Conservation (phyloP, 495 filamentous ascomycete species). For the Talaromyces proteolyticus region DNA sequence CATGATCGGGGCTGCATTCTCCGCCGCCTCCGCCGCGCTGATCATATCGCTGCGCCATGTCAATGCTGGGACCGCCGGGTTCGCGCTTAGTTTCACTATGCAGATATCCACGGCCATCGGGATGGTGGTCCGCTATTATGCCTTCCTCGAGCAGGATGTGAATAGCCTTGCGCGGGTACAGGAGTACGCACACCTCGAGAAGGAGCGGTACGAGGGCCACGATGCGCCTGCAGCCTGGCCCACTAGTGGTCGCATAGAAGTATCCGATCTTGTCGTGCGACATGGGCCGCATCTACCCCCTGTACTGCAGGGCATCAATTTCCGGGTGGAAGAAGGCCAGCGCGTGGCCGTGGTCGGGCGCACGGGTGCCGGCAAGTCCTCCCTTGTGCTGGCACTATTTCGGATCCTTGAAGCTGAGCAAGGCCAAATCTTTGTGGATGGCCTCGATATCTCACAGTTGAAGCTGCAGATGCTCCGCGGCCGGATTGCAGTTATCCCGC, state of each 20-base stretch:
- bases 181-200: slow-evolving; percentile 69
- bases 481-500: slow-evolving; percentile 75
- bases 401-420: slow-evolving; percentile 71
- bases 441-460: slow-evolving; percentile 68
- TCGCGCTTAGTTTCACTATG: slow-evolving; percentile 54
- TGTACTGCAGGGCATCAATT: slow-evolving; percentile 67
- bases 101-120: slow-evolving; percentile 46
- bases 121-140: slow-evolving; percentile 39
- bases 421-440: slow-evolving; percentile 68
- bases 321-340: slow-evolving; percentile 65
- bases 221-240: slow-evolving; percentile 76
- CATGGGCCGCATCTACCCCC: slow-evolving; percentile 73
- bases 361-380: slow-evolving; percentile 83
- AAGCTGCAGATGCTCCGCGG: slow-evolving; percentile 68
- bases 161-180: slow-evolving; percentile 78
- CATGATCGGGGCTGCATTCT: slow-evolving; percentile 54
- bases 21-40: slow-evolving; percentile 47
- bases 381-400: slow-evolving; percentile 74
- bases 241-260: slow-evolving; percentile 66
- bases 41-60: slow-evolving; percentile 52
- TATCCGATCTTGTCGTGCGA: slow-evolving; percentile 63
- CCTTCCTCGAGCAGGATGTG: slow-evolving; percentile 68
- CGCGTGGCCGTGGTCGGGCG: slow-evolving; percentile 77
- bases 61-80: slow-evolving; percentile 65
- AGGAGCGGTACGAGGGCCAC: slow-evolving; percentile 52